A percentile compares a stretch with the other conserved stretches of the same genome.
Evolutionary conservation across 1,284 basidiomycete species (phyloP).

Genomic region (Tilletia caries): DNA sequence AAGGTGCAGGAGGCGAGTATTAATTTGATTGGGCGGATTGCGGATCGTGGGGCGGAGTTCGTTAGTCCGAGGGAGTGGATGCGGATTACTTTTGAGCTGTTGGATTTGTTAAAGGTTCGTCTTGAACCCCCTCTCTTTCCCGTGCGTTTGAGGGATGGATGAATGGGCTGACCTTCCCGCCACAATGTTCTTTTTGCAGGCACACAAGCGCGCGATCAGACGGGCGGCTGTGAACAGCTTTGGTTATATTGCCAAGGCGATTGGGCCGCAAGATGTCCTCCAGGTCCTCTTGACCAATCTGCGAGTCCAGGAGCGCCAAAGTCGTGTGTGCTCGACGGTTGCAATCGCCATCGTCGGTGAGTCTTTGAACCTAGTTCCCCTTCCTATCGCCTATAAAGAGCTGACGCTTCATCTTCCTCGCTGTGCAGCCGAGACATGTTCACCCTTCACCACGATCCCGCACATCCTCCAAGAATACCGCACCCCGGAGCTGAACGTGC

Average conservation of each 20-base stretch:
- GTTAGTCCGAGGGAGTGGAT: constrained; percentile 99
- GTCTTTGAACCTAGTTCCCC: background rate
- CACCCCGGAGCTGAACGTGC: constrained; percentile 89
- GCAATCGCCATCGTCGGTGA: constrained; percentile 67
- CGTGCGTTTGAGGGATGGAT: background rate
- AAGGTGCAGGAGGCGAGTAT: constrained; percentile 99
- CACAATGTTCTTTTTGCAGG: constrained; percentile 48
- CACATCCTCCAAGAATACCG: constrained; percentile 98
- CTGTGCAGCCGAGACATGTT: constrained; percentile 78
- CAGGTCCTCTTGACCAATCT: constrained; percentile 94
- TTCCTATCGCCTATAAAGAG: background rate
- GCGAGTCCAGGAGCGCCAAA: constrained; percentile 97
- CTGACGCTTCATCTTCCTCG: background rate
- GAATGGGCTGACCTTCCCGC: background rate
- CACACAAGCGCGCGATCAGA: constrained; percentile 98
- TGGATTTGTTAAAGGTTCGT: constrained; percentile 78
- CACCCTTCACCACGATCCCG: constrained; percentile 97
- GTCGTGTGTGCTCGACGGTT: constrained; percentile 96
- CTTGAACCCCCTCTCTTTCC: background rate
- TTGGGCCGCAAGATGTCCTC: constrained; percentile 97
- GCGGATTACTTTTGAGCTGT: constrained; percentile 98
- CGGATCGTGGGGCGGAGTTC: constrained; percentile 97
- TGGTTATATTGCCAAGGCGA: constrained; percentile 97
- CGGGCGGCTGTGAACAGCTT: constrained; percentile 99
- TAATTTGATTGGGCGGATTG: constrained; percentile 98